Conservation (phyloP, 1,284 basidiomycete species). For the Ganoderma sinense region DNA sequence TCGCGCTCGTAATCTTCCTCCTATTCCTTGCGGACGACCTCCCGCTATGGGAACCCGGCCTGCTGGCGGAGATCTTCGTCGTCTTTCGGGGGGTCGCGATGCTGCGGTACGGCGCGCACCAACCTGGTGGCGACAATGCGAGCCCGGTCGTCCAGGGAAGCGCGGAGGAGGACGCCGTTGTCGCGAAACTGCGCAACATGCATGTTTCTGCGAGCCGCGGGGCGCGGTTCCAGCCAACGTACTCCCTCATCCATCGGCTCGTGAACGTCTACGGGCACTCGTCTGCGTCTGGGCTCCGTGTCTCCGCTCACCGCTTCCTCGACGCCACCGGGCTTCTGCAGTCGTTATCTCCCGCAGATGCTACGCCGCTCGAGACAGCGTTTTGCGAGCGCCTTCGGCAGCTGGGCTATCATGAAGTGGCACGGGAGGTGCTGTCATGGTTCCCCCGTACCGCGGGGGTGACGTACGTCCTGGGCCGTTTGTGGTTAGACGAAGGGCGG, state of each 20-base stretch:
- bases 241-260: conserved; percentile 77
- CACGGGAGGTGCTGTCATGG: conserved; percentile 73
- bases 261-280: conserved; percentile 56
- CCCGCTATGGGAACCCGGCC: conserved; percentile 64
- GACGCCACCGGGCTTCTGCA: conserved; percentile 70
- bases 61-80: conserved; percentile 78
- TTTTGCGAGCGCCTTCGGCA: conserved; percentile 76
- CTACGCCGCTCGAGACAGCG: conserved; percentile 70
- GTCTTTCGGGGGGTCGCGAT: conserved; percentile 80
- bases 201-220: conserved; percentile 62
- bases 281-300: conserved; percentile 50
- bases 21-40: conserved; percentile 74
- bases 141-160: conserved; percentile 39
- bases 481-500: conserved; percentile 75
- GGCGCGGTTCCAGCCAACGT: conserved; percentile 57
- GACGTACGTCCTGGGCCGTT: conserved; percentile 75
- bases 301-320: conserved; percentile 72
- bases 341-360: conserved; percentile 68
- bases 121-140: conserved; percentile 58
- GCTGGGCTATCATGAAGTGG: conserved; percentile 69
- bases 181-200: conserved; percentile 72
- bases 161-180: conserved; percentile 64
- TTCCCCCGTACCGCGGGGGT: conserved; percentile 81
- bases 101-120: conserved; percentile 64
- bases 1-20: conserved; percentile 71